phyloP scores from a whole-genome alignment of 139 green algal genomes.

The Haematococcus sp. region DNA sequence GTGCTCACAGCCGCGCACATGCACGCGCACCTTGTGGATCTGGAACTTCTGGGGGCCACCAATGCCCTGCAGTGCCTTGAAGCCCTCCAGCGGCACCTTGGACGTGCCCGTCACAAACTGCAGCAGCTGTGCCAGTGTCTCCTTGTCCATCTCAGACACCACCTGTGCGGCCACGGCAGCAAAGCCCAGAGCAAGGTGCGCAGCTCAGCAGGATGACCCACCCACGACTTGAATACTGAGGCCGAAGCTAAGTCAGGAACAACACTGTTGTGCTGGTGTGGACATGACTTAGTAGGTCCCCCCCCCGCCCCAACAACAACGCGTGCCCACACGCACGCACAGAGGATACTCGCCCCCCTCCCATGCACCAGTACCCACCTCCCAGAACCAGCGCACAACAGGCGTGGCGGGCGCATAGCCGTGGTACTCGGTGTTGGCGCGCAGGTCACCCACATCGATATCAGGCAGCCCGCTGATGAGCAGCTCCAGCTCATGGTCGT shows the following conservation, averaged over 20 bases:
- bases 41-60: conserved; percentile 92
- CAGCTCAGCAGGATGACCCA: not conserved
- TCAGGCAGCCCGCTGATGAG: conserved; percentile 95
- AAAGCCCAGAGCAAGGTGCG: too few species aligned
- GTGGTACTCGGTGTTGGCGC: conserved; percentile 90
- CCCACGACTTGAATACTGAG: too few species aligned
- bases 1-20: not conserved
- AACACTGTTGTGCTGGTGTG: too few species aligned
- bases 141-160: conserved; percentile 78
- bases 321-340: too few species aligned
- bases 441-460: conserved; percentile 92
- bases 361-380: not conserved
- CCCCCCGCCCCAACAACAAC: too few species aligned
- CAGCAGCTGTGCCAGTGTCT: conserved; percentile 84
- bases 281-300: too few species aligned
- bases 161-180: too few species aligned
- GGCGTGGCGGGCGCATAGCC: conserved; percentile 71
- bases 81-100: conserved; percentile 96
- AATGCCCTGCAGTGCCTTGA: conserved; percentile 90
- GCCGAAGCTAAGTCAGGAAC: too few species aligned
- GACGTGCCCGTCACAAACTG: conserved; percentile 90
- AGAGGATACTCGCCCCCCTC: too few species aligned
- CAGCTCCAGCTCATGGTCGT: conserved; percentile 97
- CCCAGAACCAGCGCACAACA: conserved; percentile 56
- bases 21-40: conserved; percentile 47